These are phyloP conservation scores for Cymbopogon flexuosus DNA, from an alignment of 202 grass and related monocot genomes.

Conservation along the genomic window DNA sequence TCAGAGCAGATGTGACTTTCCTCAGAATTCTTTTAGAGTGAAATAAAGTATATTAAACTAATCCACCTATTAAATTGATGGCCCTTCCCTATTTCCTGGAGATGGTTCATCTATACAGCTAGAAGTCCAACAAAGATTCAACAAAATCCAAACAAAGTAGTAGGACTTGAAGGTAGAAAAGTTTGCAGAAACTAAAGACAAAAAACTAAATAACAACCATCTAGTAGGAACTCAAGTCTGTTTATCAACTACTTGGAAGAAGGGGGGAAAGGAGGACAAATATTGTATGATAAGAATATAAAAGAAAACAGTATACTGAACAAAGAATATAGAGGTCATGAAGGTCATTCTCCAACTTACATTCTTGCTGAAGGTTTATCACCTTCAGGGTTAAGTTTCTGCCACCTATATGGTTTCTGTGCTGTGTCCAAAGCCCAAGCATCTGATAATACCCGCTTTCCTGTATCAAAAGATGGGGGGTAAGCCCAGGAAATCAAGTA, in stretches of 20 bases:
- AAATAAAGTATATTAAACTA: not conserved
- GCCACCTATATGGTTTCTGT: conserved; percentile 97
- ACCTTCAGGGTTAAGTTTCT: conserved; percentile 93
- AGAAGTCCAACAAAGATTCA: conserved; percentile 19
- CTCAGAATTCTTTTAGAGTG: conserved; percentile 7
- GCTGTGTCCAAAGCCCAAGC: conserved; percentile 94
- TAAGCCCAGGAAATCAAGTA: not conserved
- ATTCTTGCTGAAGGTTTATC: conserved; percentile 95
- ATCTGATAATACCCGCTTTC: conserved; percentile 84
- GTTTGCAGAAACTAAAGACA: not conserved
- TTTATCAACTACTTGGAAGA: not conserved
- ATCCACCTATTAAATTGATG: not conserved
- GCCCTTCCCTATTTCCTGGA: conserved; percentile 17
- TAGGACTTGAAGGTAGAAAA: not conserved
- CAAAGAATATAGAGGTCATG: not conserved
- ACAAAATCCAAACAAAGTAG: conserved; percentile 14
- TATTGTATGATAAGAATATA: not conserved
- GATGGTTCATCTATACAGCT: conserved; percentile 9
- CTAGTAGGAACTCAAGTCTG: not conserved
- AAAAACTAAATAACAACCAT: conserved; percentile 11
- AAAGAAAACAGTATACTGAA: not conserved
- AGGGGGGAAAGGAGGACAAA: not conserved
- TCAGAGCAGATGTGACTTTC: conserved; percentile 2
- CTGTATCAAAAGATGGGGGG: conserved; percentile 41
- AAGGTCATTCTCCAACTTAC: conserved; percentile 41